Evolutionary conservation across 2,329 filamentous ascomycete genomes (phyloP), one percentile per base, ranked within the genome.

Genomic region (Microsporum ferrugineum): DNA sequence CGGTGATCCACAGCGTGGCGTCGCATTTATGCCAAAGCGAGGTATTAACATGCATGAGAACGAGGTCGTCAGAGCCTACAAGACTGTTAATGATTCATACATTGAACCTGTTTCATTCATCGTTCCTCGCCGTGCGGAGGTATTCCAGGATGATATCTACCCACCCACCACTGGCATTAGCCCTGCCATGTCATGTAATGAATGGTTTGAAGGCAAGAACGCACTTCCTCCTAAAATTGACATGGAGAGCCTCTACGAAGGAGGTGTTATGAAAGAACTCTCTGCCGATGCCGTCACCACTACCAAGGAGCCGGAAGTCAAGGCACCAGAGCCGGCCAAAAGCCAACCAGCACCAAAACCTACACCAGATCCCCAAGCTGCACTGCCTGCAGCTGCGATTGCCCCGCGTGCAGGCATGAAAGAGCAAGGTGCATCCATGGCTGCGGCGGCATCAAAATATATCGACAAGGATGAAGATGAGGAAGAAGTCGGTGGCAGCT

Each of bases 41-140:
- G 94, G 92, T 65, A 88, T 99, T 69, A 96, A 96, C 73, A 88
- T 95, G 57, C 91, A 96, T 75, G 94, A 97, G 67, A 97, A 97
- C 72, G 94, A 99, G 73, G 84, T 96, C 59, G 91, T 95, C 81
- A 87, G 91, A 67, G 91, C 88, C 49, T 99, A 89, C 84, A 99
- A 99, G 83, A 97, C 94, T 0, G 89, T 97, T 73, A 95, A 91
- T 75, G 94, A 99, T 72, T 75, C 79, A 55, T 96, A 95, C 77
- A 90, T 99, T 68, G 94, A 99, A 77, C 94, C 94, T 45, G 88
- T 99, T 71, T 96, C 94, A 1, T 99, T 99, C 78, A 95, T 95
- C 60, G 94, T 97, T 1, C 94, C 94, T 57, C 86, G 94, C 65
- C 85, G 94, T 65, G 89, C 94, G 60, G 91, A 96, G 75, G 90